Evolutionary conservation across 495 filamentous ascomycete species (phyloP), one percentile per base, ranked within the genome.

Genomic region (Rostrohypoxylon terebratum): DNA sequence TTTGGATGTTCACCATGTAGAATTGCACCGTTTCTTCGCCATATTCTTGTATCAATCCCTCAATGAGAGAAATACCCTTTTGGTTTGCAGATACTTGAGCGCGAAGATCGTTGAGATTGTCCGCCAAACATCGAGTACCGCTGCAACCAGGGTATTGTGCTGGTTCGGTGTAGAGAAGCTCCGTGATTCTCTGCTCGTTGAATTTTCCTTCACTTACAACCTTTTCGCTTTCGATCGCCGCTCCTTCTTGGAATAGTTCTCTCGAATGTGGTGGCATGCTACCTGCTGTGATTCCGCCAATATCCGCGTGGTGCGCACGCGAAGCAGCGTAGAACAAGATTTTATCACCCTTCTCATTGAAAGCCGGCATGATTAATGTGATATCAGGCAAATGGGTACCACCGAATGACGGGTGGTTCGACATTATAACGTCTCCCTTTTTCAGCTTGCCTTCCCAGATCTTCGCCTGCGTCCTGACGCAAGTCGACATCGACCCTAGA

Each of bases 301-400:
- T 98, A 78, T 99, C 96, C 1, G 96, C 96, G 69, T 99, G 96
- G 77, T 99, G 96, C 0, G 96, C 96, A 33, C 96, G 88, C 7
- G 94, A 97, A 2, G 96, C 96, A 4, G 97, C 96, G 76, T 98
- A 99, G 81, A 99, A 99, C 69, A 98, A 87, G 63, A 99, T 98
- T 33, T 93, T 89, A 50, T 92, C 90, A 13, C 92, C 93, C 33
- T 86, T 87, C 18, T 81, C 77, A 71, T 87, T 83, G 78, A 99
- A 99, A 13, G 96, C 96, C 0, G 96, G 96, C 42, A 95, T 98
- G 28, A 98, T 84, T 63, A 97, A 92, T 0, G 96, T 99, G 65
- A 99, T 96, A 79, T 99, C 96, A 0, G 94, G 94, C 2, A 97
- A 81, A 73, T 89, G 83, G 1, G 83, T 87, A 18, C 96, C 96